Conservation (phyloP, 108 stramenopile genomes). For the Halocafeteria seosinensis region DNA sequence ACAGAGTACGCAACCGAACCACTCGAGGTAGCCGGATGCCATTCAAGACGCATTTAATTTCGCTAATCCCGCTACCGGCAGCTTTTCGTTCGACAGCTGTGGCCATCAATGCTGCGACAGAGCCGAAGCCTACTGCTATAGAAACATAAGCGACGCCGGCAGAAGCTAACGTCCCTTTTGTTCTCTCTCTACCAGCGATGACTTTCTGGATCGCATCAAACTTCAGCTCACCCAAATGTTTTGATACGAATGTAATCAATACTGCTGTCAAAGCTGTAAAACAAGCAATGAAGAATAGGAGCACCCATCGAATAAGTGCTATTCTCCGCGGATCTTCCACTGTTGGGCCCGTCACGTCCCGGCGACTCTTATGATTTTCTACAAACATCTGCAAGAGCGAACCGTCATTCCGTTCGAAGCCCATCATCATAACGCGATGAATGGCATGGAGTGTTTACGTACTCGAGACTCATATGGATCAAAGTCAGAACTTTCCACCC, state of each 20-base stretch:
- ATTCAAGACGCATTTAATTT: constrained; percentile 90
- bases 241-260: neutral
- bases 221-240: neutral
- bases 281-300: neutral
- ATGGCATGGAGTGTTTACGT: no score
- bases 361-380: no score
- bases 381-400: no score
- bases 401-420: no score
- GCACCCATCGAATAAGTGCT: no score
- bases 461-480: no score
- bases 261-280: neutral
- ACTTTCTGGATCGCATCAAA: neutral
- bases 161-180: neutral
- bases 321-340: no score
- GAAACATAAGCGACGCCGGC: constrained; percentile 54
- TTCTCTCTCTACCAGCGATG: neutral
- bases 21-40: constrained; percentile 71
- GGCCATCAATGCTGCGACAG: constrained; percentile 48
- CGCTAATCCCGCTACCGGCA: constrained; percentile 85
- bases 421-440: no score
- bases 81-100: constrained; percentile 69
- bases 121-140: constrained; percentile 57
- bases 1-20: constrained; percentile 68
- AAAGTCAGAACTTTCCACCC: no score
- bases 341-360: no score